Base-by-base conservation (phyloP, 257 asterid species). In the Catharanthus roseus region DNA sequence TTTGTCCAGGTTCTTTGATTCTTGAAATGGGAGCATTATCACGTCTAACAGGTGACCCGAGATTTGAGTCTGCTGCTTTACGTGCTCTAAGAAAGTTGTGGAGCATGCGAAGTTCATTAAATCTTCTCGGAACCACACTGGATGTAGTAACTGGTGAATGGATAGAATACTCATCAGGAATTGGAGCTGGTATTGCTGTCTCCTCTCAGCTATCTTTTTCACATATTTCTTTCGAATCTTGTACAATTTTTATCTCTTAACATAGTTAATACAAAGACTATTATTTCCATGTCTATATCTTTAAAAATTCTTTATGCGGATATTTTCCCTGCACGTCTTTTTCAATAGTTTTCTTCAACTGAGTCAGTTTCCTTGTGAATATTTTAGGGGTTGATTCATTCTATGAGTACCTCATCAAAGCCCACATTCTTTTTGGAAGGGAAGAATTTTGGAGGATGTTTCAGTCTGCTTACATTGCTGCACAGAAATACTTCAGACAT, bases 1-100 rank as follows among this genome's bases (percentile, higher is more conserved):
- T 76, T 56, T 68, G 54, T 77, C 49, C 78, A 93, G 99, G 99
- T 82, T 93, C 97, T 67, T 82, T 93, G 79, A 87, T 93, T 81
- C 97, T 93, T 83, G 99, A 91, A 89, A 93, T 93, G 99, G 99
- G 99, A 71, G 95, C 97, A 44, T 75, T 93, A 62, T 91, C 99
- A 44, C 96, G 77, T 72, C 77, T 93, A 78, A 93, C 99, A 23
- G 95, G 99, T 51, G 97, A 93, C 78, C 86, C 97, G 69, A 83
- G 86, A 84, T 93, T 88, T 75, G 99, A 91, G 76, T 78, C 84
- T 67, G 97, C 92, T 71, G 96, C 99, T 78, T 81, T 91, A 79
- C 90, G 77, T 74, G 97, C 99, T 72, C 86, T 93, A 64, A 96
- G 96, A 75, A 93, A 89, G 82, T 73, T 93, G 74, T 93, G 99